These are phyloP conservation scores for Alternaria gaisen DNA, from an alignment of 2,329 filamentous ascomycete genomes.

Conservation along the genomic window DNA sequence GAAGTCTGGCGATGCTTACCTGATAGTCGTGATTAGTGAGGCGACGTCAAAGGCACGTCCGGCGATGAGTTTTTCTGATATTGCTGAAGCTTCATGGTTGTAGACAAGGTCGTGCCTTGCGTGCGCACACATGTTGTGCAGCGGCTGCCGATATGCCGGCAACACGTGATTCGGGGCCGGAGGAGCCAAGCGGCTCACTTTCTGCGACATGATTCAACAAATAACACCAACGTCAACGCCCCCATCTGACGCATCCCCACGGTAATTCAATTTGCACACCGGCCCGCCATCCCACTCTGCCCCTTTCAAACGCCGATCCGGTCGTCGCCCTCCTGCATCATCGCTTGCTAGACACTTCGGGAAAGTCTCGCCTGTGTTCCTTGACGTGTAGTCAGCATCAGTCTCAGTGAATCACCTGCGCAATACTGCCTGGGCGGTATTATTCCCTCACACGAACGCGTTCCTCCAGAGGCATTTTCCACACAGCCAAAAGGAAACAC, in stretches of 20 bases:
- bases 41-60: not conserved
- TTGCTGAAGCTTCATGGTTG: not conserved
- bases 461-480: conserved; percentile 7
- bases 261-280: conserved; percentile 27
- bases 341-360: conserved; percentile 14
- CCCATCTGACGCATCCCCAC: conserved; percentile 21
- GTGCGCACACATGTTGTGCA: not conserved
- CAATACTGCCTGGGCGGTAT: conserved; percentile 22
- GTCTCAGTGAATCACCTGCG: conserved; percentile 12
- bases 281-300: conserved; percentile 37
- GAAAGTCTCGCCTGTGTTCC: conserved; percentile 20
- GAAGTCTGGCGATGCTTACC: not conserved
- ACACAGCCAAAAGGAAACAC: conserved; percentile 21
- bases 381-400: conserved; percentile 20
- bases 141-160: conserved; percentile 10
- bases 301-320: conserved; percentile 26
- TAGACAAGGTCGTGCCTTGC: not conserved
- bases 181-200: conserved; percentile 17
- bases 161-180: conserved; percentile 12
- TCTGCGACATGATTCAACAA: conserved; percentile 28
- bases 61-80: too few species aligned
- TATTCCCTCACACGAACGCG: conserved; percentile 17
- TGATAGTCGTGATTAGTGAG: not conserved
- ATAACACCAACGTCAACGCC: conserved; percentile 21
- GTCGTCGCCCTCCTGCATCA: conserved; percentile 12